These are phyloP conservation scores for Phialophora verrucosa DNA, from an alignment of 2,329 filamentous ascomycete genomes.

Conservation along the genomic window DNA sequence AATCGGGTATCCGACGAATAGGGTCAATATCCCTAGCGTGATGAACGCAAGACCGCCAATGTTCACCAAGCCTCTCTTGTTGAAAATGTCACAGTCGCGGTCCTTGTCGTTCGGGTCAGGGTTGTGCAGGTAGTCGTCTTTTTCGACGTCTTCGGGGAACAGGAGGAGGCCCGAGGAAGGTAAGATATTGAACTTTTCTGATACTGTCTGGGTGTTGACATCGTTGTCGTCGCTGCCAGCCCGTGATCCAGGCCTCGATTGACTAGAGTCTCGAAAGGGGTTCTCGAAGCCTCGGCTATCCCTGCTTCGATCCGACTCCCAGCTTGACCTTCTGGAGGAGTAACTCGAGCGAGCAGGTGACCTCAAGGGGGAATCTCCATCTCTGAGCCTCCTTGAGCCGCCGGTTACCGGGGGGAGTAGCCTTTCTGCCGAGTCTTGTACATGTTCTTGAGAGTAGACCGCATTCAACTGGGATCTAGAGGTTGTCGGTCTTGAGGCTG, in stretches of 20 bases:
- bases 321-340: constrained; percentile 68
- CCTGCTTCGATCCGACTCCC: constrained; percentile 65
- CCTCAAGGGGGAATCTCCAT: constrained; percentile 55
- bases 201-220: constrained; percentile 74
- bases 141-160: constrained; percentile 74
- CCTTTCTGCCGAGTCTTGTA: constrained; percentile 36
- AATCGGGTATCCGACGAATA: constrained; percentile 73
- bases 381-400: constrained; percentile 46
- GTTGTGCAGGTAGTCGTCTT: constrained; percentile 74
- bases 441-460: constrained; percentile 36
- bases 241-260: constrained; percentile 56
- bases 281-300: constrained; percentile 58
- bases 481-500: constrained; percentile 24
- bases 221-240: constrained; percentile 68
- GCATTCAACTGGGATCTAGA: constrained; percentile 34
- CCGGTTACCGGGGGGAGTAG: constrained; percentile 39
- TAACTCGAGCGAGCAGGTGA: constrained; percentile 58
- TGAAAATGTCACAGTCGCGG: constrained; percentile 69
- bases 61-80: constrained; percentile 67
- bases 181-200: constrained; percentile 74
- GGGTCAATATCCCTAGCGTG: constrained; percentile 63
- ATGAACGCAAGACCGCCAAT: constrained; percentile 67
- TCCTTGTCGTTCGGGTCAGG: constrained; percentile 68
- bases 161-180: constrained; percentile 70
- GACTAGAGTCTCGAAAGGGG: constrained; percentile 67